Percentiles rank a stretch among this genome's conserved stretches.
These are phyloP conservation scores for Penicillium psychrofluorescens DNA, from an alignment of 495 filamentous ascomycete species.

Conservation along the genomic window DNA sequence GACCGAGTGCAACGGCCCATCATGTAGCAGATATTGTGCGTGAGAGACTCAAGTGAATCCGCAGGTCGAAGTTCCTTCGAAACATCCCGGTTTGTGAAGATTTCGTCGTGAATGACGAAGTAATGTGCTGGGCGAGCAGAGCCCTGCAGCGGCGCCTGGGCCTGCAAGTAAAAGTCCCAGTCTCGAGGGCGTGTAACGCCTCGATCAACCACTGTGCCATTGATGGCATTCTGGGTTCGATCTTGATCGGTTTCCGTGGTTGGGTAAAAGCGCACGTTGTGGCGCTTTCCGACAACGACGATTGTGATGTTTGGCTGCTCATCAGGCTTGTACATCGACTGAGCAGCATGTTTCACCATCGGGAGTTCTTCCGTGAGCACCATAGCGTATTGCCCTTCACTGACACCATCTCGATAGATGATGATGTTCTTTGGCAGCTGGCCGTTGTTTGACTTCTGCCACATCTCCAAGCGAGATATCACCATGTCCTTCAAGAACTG, in stretches of 20 bases:
- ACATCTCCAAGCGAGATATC: conserved; percentile 49
- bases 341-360: conserved; percentile 48
- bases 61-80: conserved; percentile 27
- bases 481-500: conserved; percentile 44
- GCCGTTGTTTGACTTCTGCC: conserved; percentile 40
- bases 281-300: conserved; percentile 67
- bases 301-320: conserved; percentile 34
- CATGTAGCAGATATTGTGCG: conserved; percentile 65
- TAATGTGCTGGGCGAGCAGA: conserved; percentile 73
- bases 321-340: conserved; percentile 31
- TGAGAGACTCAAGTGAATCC: conserved; percentile 51
- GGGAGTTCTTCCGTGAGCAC: conserved; percentile 48
- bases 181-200: conserved; percentile 60
- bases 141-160: conserved; percentile 72
- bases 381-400: conserved; percentile 63
- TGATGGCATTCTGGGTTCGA: conserved; percentile 50
- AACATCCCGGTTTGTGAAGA: conserved; percentile 37
- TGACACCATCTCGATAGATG: conserved; percentile 82
- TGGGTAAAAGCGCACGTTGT: conserved; percentile 79
- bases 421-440: conserved; percentile 60
- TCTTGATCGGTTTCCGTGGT: conserved; percentile 44
- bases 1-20: conserved; percentile 72
- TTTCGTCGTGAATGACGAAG: conserved; percentile 63
- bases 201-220: conserved; percentile 77
- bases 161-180: conserved; percentile 78